Evolutionary conservation across 352 stramenopile genomes (phyloP), one percentile per base, ranked within the genome.

Genomic region (Globisporangium okanoganense): DNA sequence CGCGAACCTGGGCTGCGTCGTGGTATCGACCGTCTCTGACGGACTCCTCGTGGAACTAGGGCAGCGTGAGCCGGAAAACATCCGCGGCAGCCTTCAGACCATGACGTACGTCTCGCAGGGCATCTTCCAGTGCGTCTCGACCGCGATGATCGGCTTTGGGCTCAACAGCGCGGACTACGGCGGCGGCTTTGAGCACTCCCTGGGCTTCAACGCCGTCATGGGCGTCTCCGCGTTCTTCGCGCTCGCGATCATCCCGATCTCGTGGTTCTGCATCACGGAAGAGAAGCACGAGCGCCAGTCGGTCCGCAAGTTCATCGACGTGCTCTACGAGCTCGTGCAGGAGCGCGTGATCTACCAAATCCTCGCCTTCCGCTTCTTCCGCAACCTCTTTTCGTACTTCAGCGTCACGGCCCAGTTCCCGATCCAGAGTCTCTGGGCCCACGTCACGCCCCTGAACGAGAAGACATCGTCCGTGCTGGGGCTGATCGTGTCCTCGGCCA

Each of bases 31-130:
- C 10, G 76, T 66, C 2, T 66, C 64, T 10, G 71, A 68, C 58
- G 82, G 76, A 1, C 71, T 82, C 8, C 55, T 90, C 9, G 77
- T 88, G 5, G 79, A 89, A 22, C 56, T 88, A 36, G 79, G 78
- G 6, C 76, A 88, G 58, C 79, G 80, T 41, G 82, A 92, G 51
- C 68, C 78, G 0, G 62, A 71, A 20, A 64, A 66, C 31, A 64
- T 62, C 6, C 79, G 82, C 45, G 79, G 79, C 50, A 78, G 75
- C 48, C 64, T 82, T 33, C 78, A 87, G 61, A 85, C 78, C 5
- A 78, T 82, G 65, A 77, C 78, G 22, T 87, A 72, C 64, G 69
- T 72, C 33, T 45, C 66, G 24, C 72, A 69, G 33, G 54, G 65
- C 22, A 58, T 63, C 3, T 72, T 81, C 50, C 64, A 66, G 20